phyloP scores from a whole-genome alignment of 2,329 filamentous ascomycete genomes.

The Ophiocordyceps australis region DNA sequence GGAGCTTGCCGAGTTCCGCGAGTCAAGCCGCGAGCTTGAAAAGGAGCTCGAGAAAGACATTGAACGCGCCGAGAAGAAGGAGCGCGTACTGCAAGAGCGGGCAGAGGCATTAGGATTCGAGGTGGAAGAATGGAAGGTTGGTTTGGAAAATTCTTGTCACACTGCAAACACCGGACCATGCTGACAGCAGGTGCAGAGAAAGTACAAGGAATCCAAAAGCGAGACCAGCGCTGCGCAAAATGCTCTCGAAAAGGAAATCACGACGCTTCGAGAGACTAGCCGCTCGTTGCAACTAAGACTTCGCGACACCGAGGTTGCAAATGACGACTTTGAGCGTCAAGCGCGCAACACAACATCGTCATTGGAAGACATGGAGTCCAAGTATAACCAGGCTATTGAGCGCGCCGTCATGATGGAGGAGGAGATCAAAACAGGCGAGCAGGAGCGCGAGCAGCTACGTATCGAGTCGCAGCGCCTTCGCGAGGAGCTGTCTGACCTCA shows the following conservation, averaged over 20 bases:
- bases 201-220: slow-evolving; percentile 86
- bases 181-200: slow-evolving; percentile 38
- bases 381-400: slow-evolving; percentile 91
- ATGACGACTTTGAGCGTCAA: slow-evolving; percentile 95
- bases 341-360: slow-evolving; percentile 91
- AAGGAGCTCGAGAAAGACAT: slow-evolving; percentile 91
- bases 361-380: slow-evolving; percentile 89
- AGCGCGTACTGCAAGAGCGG: slow-evolving; percentile 71
- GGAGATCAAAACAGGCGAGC: slow-evolving; percentile 78
- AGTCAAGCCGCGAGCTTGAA: slow-evolving; percentile 86
- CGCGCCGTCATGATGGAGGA: slow-evolving; percentile 85
- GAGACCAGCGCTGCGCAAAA: slow-evolving; percentile 78
- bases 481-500: slow-evolving; percentile 82
- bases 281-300: slow-evolving; percentile 66
- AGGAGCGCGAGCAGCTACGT: slow-evolving; percentile 73
- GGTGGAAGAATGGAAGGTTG: slow-evolving; percentile 95
- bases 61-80: slow-evolving; percentile 84
- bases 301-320: slow-evolving; percentile 90
- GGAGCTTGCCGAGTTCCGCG: slow-evolving; percentile 84
- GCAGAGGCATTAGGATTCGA: slow-evolving; percentile 72
- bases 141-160: too few relatives aligned
- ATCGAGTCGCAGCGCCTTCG: slow-evolving; percentile 82
- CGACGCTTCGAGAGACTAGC: slow-evolving; percentile 69
- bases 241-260: slow-evolving; percentile 87
- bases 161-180: too few relatives aligned